These are phyloP conservation scores for Aurantiochytrium sp. DNA, from an alignment of 108 stramenopile species.

Conservation along the genomic window DNA sequence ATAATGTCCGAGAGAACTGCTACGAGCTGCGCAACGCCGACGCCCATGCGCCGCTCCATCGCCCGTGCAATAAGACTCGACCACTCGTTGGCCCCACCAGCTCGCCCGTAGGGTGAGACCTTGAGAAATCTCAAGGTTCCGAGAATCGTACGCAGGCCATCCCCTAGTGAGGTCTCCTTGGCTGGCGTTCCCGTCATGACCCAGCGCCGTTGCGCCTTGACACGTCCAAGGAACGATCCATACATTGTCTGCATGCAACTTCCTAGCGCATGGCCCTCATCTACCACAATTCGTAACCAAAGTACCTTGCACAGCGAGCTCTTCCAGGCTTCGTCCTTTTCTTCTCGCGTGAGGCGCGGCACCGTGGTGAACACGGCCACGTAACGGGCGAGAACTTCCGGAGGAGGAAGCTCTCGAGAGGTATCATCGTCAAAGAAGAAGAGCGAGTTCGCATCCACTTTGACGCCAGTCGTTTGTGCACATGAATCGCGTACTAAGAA, in stretches of 20 bases:
- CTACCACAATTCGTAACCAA: neutral
- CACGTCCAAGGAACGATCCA: neutral
- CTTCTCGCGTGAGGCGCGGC: neutral
- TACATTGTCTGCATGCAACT: neutral
- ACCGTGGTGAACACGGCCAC: neutral
- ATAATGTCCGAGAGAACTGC: neutral
- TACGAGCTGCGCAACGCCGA: neutral
- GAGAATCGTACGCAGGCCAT: neutral
- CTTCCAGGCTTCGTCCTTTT: neutral
- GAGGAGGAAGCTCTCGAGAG: neutral
- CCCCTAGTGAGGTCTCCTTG: neutral
- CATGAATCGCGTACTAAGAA: too few species aligned
- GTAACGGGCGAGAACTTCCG: neutral
- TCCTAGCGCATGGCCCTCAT: neutral
- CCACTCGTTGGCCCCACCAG: neutral
- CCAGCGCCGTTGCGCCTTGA: neutral
- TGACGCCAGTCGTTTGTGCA: too few species aligned
- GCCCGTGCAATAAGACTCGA: neutral
- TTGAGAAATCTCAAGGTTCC: neutral
- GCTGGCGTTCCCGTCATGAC: slow-evolving; percentile 16
- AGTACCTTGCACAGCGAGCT: neutral
- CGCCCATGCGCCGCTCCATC: neutral
- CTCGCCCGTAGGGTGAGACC: neutral
- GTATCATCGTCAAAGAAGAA: neutral
- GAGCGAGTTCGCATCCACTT: neutral